Conservation (phyloP, 805 yeast species). For the Wickerhamiella sorbophila region DNA sequence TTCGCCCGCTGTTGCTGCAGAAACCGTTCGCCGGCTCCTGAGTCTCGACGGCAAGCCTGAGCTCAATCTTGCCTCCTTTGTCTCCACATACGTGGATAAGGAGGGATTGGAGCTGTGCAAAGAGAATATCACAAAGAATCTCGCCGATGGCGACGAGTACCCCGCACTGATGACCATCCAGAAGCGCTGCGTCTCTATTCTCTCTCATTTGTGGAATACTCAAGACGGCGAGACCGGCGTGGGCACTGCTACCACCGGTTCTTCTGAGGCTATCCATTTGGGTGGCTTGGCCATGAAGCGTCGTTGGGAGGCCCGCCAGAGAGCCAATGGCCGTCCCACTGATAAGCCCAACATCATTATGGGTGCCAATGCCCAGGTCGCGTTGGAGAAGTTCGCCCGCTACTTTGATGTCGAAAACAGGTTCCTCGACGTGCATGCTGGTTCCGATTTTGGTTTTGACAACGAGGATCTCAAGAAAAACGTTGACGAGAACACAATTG, state of each 20-base stretch:
- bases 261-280: conserved; percentile 85
- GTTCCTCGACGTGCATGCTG: conserved; percentile 48
- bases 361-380: conserved; percentile 91
- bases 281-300: conserved; percentile 91
- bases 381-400: conserved; percentile 84
- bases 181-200: conserved; percentile 65
- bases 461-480: conserved; percentile 41
- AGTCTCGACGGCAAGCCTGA: conserved; percentile 73
- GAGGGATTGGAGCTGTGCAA: conserved; percentile 38
- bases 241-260: conserved; percentile 89
- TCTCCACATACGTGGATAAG: conserved; percentile 56
- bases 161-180: conserved; percentile 73
- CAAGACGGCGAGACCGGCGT: conserved; percentile 38
- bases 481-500: conserved; percentile 85
- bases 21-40: conserved; percentile 57
- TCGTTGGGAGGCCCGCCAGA: conserved; percentile 61
- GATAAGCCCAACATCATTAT: conserved; percentile 71
- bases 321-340: conserved; percentile 42
- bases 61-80: conserved; percentile 78
- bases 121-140: conserved; percentile 70
- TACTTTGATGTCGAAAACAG: conserved; percentile 86
- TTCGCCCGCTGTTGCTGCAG: conserved; percentile 38
- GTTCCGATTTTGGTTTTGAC: conserved; percentile 53
- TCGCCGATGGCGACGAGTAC: conserved; percentile 89
- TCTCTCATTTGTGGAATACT: conserved; percentile 73